Evolutionary conservation across 2,329 filamentous ascomycete genomes (phyloP).

Genomic region (Scedosporium dehoogii): DNA sequence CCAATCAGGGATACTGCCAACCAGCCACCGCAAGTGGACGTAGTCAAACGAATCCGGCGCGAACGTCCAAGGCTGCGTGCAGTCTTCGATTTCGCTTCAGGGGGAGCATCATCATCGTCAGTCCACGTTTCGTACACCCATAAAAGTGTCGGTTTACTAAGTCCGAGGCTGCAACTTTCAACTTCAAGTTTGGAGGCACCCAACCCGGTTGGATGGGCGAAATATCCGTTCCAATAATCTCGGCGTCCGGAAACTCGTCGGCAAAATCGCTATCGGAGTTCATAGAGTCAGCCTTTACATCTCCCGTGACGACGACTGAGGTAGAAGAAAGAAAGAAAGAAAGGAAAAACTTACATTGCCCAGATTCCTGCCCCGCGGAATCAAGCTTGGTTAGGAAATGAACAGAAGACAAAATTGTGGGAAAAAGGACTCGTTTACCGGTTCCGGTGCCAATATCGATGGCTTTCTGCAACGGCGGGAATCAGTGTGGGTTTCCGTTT

Average conservation of each 20-base stretch:
- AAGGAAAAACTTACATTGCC: slow-evolving; percentile 34
- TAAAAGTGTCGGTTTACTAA: too few relatives aligned
- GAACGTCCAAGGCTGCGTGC: slow-evolving; percentile 31
- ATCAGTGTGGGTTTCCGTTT: slow-evolving; percentile 4
- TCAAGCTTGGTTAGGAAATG: too few relatives aligned
- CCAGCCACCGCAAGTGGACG: slow-evolving; percentile 48
- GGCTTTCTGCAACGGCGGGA: slow-evolving; percentile 9
- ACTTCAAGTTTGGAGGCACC: slow-evolving; percentile 30
- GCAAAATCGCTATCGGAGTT: slow-evolving; percentile 36
- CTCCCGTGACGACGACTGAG: too few relatives aligned
- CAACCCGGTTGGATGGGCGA: slow-evolving; percentile 46
- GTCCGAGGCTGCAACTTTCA: slow-evolving; percentile 10
- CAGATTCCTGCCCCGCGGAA: slow-evolving; percentile 36
- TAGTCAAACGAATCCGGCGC: slow-evolving; percentile 39
- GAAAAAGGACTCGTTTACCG: slow-evolving; percentile 1
- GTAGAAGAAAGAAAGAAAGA: too few relatives aligned
- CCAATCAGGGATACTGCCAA: slow-evolving; percentile 48
- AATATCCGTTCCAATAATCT: slow-evolving; percentile 42
- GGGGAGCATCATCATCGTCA: not conserved
- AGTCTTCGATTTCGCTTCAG: slow-evolving; percentile 21
- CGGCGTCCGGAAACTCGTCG: slow-evolving; percentile 31
- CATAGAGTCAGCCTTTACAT: not conserved
- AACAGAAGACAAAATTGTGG: too few relatives aligned
- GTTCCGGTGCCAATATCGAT: slow-evolving; percentile 13
- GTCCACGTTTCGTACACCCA: too few relatives aligned